Conservation (phyloP, 2,329 filamentous ascomycete species). For the Plenodomus lindquistii region DNA sequence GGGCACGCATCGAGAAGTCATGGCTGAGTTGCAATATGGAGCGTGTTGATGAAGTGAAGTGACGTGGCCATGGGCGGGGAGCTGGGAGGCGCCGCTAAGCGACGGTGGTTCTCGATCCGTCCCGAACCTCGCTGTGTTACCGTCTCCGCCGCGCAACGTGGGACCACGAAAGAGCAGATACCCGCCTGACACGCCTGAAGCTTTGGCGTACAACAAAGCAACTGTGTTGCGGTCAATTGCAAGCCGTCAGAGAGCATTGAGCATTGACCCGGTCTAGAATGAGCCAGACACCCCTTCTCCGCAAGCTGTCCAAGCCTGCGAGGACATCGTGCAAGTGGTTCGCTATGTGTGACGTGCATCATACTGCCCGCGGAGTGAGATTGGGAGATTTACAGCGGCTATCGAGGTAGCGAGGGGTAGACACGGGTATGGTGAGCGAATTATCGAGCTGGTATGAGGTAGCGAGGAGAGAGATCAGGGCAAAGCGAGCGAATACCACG, state of each 20-base stretch:
- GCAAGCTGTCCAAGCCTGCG: slow-evolving; percentile 16
- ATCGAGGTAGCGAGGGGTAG: slow-evolving; percentile 28
- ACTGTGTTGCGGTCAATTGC: slow-evolving; percentile 11
- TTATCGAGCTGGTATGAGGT: slow-evolving; percentile 17
- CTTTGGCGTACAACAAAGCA: slow-evolving; percentile 17
- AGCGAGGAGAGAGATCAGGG: background rate
- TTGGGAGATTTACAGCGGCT: slow-evolving; percentile 36
- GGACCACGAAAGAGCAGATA: slow-evolving; percentile 20
- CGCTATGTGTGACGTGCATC: slow-evolving; percentile 31
- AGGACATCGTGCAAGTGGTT: slow-evolving; percentile 5
- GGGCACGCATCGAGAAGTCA: slow-evolving; percentile 25
- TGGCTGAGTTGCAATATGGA: slow-evolving; percentile 19
- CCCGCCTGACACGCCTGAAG: slow-evolving; percentile 16
- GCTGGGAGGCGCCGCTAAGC: slow-evolving; percentile 11
- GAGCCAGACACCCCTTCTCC: slow-evolving; percentile 6
- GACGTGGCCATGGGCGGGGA: slow-evolving; percentile 31
- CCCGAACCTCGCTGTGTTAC: slow-evolving; percentile 22
- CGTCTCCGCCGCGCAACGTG: slow-evolving; percentile 26
- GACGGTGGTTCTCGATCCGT: slow-evolving; percentile 23
- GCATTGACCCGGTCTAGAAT: slow-evolving; percentile 8
- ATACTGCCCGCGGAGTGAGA: slow-evolving; percentile 17
- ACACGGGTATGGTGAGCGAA: background rate
- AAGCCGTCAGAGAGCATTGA: slow-evolving; percentile 5
- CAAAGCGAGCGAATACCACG: slow-evolving; percentile 27
- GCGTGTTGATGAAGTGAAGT: slow-evolving; percentile 32